Percentiles rank a stretch among this genome's conserved stretches.
phyloP scores from a whole-genome alignment of 192 early-diverging fungal genomes.

The Entophlyctis helioformis region DNA sequence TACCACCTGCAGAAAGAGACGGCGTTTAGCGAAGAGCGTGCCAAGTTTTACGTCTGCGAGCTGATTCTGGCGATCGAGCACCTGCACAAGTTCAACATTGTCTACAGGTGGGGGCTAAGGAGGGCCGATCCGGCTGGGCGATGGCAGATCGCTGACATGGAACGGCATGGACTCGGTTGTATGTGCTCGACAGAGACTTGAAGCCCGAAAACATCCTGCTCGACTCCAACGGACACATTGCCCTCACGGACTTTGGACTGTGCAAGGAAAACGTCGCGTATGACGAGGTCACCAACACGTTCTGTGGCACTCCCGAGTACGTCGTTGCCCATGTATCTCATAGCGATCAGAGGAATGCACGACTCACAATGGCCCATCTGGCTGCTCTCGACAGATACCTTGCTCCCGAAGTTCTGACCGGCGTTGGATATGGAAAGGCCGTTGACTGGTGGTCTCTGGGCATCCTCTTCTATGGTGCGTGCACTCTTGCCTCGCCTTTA shows the following conservation, averaged over 20 bases:
- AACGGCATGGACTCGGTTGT: no score
- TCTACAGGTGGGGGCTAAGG: slow-evolving; percentile 56
- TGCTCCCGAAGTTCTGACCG: slow-evolving; percentile 70
- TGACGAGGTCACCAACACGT: slow-evolving; percentile 37
- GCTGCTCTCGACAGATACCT: slow-evolving; percentile 16
- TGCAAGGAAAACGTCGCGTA: slow-evolving; percentile 49
- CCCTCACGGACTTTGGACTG: slow-evolving; percentile 66
- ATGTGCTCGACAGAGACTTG: slow-evolving; percentile 41
- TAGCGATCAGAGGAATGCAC: no score
- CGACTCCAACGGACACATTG: slow-evolving; percentile 56
- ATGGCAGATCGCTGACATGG: no score
- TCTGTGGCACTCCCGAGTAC: slow-evolving; percentile 41
- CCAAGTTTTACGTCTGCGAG: slow-evolving; percentile 71
- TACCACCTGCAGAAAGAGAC: slow-evolving; percentile 85
- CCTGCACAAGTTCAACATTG: slow-evolving; percentile 51
- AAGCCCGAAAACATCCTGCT: slow-evolving; percentile 46
- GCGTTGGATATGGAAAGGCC: slow-evolving; percentile 53
- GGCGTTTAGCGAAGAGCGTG: slow-evolving; percentile 76
- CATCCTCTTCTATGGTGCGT: slow-evolving; percentile 59
- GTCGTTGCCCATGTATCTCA: no score
- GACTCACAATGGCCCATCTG: no score
- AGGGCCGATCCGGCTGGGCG: no score
- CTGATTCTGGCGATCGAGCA: slow-evolving; percentile 56
- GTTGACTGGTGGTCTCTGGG: slow-evolving; percentile 81
- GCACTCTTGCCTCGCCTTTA: no score